A percentile compares a stretch with the other conserved stretches of the same genome.
Conservation (phyloP, 352 stramenopile species). For the Phytophthora crassamura region DNA sequence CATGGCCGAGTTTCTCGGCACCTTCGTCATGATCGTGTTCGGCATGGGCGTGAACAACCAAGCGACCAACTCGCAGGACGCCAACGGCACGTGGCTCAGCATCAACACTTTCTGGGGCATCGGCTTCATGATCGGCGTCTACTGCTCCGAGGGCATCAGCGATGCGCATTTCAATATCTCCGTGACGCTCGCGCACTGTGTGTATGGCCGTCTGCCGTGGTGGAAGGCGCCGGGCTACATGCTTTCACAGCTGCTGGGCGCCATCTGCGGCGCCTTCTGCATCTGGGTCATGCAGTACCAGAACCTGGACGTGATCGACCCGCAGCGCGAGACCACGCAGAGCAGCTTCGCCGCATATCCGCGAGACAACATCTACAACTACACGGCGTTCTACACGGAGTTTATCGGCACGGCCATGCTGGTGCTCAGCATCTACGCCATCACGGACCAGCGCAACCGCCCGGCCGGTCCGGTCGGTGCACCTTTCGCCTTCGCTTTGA, state of each 20-base stretch:
- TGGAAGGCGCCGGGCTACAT: conserved; percentile 53
- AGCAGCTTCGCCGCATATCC: too few relatives aligned
- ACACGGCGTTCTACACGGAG: too few relatives aligned
- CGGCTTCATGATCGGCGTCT: conserved; percentile 54
- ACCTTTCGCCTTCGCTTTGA: conserved; percentile 52
- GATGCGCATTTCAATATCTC: conserved; percentile 61
- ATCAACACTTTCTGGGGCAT: conserved; percentile 60
- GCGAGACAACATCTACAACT: too few relatives aligned
- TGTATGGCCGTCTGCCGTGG: conserved; percentile 47
- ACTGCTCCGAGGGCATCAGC: conserved; percentile 51
- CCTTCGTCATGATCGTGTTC: too few relatives aligned
- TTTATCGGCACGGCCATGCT: too few relatives aligned
- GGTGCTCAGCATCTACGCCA: too few relatives aligned
- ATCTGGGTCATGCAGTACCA: conserved; percentile 57
- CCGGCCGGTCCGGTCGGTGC: conserved; percentile 41
- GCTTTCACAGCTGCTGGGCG: conserved; percentile 44
- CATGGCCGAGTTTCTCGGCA: too few relatives aligned
- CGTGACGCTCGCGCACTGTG: conserved; percentile 49
- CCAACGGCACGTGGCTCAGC: too few relatives aligned
- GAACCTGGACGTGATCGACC: conserved; percentile 51
- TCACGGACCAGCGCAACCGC: too few relatives aligned
- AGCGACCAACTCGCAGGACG: too few relatives aligned
- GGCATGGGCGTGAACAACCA: too few relatives aligned
- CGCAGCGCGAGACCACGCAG: too few relatives aligned
- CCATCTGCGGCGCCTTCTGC: conserved; percentile 41